Evolutionary conservation across 495 filamentous ascomycete genomes (phyloP).

Genomic region (Annulohypoxylon nitens): DNA sequence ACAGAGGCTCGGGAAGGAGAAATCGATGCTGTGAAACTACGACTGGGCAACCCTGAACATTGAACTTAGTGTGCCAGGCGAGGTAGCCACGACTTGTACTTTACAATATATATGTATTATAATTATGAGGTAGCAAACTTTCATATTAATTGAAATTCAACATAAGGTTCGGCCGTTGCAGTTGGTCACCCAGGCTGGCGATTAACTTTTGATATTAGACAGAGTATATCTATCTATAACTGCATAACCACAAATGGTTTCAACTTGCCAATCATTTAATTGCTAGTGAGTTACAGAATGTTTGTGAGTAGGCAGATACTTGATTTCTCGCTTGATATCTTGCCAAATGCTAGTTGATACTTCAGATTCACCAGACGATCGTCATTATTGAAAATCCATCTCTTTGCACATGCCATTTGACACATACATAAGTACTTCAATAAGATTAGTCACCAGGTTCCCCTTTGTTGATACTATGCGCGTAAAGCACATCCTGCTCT

Average conservation of each 20-base stretch:
- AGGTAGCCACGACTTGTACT: not conserved
- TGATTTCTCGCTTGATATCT: not conserved
- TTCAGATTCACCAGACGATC: not conserved
- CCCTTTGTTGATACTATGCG: not conserved
- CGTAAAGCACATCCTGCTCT: too few relatives aligned
- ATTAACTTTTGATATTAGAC: not conserved
- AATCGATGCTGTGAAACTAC: constrained; percentile 33
- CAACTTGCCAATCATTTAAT: not conserved
- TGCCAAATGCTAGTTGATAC: not conserved
- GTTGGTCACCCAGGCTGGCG: not conserved
- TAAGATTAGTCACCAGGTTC: constrained; percentile 3
- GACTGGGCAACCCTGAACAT: not conserved
- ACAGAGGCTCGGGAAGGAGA: constrained; percentile 35
- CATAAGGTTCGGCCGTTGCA: not conserved
- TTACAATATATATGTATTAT: not conserved
- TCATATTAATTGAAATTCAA: not conserved
- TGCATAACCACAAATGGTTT: not conserved
- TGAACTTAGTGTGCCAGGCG: not conserved
- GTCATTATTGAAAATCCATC: not conserved
- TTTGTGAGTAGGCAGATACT: too few relatives aligned
- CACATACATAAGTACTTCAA: not conserved
- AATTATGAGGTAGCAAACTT: not conserved
- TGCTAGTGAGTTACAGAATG: not conserved
- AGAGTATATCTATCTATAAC: not conserved
- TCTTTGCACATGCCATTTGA: not conserved